phyloP scores from a whole-genome alignment of 2,329 filamentous ascomycete species.

The Epichloe uncinata region DNA sequence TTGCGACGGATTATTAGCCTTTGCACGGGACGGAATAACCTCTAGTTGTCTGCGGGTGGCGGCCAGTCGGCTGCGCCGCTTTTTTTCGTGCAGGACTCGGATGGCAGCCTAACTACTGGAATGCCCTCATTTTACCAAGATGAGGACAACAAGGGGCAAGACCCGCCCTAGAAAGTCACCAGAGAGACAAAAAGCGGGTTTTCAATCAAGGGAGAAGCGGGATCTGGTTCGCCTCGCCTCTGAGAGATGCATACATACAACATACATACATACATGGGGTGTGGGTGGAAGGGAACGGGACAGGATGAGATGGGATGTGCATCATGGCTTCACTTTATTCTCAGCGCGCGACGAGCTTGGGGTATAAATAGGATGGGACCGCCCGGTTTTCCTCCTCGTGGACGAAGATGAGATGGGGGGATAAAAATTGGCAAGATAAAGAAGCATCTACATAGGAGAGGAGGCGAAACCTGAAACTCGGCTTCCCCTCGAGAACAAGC shows the following conservation, averaged over 20 bases:
- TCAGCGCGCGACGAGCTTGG: not conserved
- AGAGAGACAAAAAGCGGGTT: too few relatives aligned
- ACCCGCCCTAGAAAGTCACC: too few relatives aligned
- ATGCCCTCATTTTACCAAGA: not conserved
- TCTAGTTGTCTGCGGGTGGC: too few relatives aligned
- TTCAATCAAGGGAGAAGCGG: too few relatives aligned
- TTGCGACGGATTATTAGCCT: too few relatives aligned
- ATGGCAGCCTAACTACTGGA: not conserved
- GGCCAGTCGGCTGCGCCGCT: too few relatives aligned
- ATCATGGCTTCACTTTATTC: conserved; percentile 1
- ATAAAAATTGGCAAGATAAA: not conserved
- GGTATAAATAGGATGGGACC: conserved; percentile 6
- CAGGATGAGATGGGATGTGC: not conserved
- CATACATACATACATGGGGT: not conserved
- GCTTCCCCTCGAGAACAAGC: not conserved
- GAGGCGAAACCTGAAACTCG: not conserved
- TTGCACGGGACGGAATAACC: too few relatives aligned
- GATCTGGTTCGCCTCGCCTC: too few relatives aligned
- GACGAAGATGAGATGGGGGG: not conserved
- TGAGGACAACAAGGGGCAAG: not conserved
- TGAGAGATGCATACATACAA: too few relatives aligned
- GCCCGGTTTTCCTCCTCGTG: not conserved
- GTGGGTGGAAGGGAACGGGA: not conserved
- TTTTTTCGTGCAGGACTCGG: too few relatives aligned
- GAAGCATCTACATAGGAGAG: not conserved